Evolutionary conservation across 2,329 filamentous ascomycete species (phyloP).

Genomic region (Phoma sp.): DNA sequence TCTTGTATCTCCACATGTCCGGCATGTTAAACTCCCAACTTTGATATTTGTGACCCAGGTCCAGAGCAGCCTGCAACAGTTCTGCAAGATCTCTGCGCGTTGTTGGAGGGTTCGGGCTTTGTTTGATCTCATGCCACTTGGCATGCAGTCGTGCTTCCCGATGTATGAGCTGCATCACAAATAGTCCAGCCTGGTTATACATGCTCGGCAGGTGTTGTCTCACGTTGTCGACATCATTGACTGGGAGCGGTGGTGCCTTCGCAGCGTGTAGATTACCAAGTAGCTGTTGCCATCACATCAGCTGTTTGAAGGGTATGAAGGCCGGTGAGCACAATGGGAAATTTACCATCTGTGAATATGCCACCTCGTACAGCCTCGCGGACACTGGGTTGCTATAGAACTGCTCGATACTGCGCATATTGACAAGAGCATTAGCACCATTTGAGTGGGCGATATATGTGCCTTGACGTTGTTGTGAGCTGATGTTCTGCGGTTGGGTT

Average conservation of each 20-base stretch:
- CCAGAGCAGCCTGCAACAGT: constrained; percentile 29
- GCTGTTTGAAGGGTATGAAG: constrained; percentile 4
- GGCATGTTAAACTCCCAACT: constrained; percentile 33
- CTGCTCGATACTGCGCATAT: constrained; percentile 32
- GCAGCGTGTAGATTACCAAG: constrained; percentile 35
- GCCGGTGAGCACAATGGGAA: not conserved
- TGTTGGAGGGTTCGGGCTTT: constrained; percentile 19
- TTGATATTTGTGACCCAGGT: constrained; percentile 35
- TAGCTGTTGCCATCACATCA: constrained; percentile 29
- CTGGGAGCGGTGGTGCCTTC: constrained; percentile 30
- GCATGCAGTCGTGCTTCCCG: constrained; percentile 33
- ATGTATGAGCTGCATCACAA: constrained; percentile 35
- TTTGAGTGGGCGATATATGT: constrained; percentile 34
- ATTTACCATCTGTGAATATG: constrained; percentile 35
- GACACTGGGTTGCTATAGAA: constrained; percentile 34
- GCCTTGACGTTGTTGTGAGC: constrained; percentile 24
- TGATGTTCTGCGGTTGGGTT: constrained; percentile 29
- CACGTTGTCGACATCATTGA: constrained; percentile 22
- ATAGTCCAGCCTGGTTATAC: constrained; percentile 28
- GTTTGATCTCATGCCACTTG: constrained; percentile 36
- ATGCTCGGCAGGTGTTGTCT: constrained; percentile 22
- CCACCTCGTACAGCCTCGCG: constrained; percentile 36
- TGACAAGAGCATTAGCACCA: constrained; percentile 37
- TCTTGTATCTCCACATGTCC: constrained; percentile 25
- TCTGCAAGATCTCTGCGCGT: constrained; percentile 28